Conservation (phyloP, 2,329 filamentous ascomycete species). For the Lachnellula occidentalis region DNA sequence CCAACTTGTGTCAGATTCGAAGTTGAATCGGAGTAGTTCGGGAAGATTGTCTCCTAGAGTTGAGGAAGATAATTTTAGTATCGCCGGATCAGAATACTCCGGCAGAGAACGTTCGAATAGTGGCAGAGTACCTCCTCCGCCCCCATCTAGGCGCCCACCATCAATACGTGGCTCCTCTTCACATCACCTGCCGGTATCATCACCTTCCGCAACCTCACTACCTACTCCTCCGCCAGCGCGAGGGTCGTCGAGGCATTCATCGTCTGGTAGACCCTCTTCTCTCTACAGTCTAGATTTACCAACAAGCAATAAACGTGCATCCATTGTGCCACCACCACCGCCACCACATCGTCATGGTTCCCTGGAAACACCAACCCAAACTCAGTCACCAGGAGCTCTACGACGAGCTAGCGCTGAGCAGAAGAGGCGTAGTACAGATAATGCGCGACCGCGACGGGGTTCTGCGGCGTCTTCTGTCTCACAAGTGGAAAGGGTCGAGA, state of each 20-base stretch:
- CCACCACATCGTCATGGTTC: slow-evolving; percentile 41
- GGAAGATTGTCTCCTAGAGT: slow-evolving; percentile 24
- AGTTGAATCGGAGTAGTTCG: slow-evolving; percentile 19
- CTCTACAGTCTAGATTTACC: slow-evolving; percentile 24
- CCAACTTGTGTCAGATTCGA: slow-evolving; percentile 27
- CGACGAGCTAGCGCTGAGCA: slow-evolving; percentile 24
- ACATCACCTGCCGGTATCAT: slow-evolving; percentile 23
- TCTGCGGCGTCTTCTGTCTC: slow-evolving; percentile 20
- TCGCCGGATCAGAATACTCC: slow-evolving; percentile 4
- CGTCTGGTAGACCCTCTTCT: slow-evolving; percentile 20
- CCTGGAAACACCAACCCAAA: slow-evolving; percentile 9
- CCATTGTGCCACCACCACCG: slow-evolving; percentile 27
- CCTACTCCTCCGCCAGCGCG: slow-evolving; percentile 39
- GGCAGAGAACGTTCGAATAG: slow-evolving; percentile 17
- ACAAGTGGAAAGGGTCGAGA: slow-evolving; percentile 28
- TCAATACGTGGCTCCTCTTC: slow-evolving; percentile 20
- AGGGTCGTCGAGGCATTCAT: slow-evolving; percentile 18
- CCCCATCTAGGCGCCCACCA: slow-evolving; percentile 28
- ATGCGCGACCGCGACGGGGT: slow-evolving; percentile 11
- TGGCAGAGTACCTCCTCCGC: slow-evolving; percentile 28
- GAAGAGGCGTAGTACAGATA: slow-evolving; percentile 21
- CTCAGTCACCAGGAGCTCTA: slow-evolving; percentile 18
- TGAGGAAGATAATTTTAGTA: slow-evolving; percentile 24
- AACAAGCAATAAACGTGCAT: slow-evolving; percentile 22
- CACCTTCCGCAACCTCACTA: slow-evolving; percentile 27